Evolutionary conservation across 2,329 filamentous ascomycete species (phyloP).

Genomic region (Sarocladium strictum): DNA sequence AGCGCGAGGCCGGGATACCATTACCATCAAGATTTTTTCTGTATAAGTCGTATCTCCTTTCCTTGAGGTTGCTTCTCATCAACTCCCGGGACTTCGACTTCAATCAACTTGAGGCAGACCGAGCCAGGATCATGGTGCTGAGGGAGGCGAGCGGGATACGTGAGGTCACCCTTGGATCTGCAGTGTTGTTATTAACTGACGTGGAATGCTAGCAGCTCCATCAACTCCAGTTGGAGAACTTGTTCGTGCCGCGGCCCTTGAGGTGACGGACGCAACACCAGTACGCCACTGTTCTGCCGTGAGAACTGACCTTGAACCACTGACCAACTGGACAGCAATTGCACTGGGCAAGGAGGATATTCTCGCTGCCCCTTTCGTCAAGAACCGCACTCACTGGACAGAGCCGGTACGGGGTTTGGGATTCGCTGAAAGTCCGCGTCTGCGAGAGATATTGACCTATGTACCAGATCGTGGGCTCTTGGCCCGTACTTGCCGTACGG

Average conservation of each 20-base stretch:
- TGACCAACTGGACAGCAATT: slow-evolving; percentile 29
- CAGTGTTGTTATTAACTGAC: slow-evolving; percentile 18
- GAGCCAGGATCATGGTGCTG: slow-evolving; percentile 43
- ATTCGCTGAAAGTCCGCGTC: neutral
- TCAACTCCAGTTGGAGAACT: slow-evolving; percentile 5
- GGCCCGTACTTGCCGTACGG: slow-evolving; percentile 39
- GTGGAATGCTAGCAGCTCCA: slow-evolving; percentile 9
- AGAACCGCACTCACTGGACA: slow-evolving; percentile 42
- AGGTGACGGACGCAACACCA: neutral
- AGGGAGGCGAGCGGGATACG: slow-evolving; percentile 48
- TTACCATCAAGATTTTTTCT: neutral
- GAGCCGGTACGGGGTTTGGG: slow-evolving; percentile 20
- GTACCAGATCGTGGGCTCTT: slow-evolving; percentile 37
- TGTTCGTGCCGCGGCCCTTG: slow-evolving; percentile 3
- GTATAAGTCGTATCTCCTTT: neutral
- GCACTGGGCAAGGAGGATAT: slow-evolving; percentile 59
- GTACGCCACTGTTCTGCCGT: too few species aligned
- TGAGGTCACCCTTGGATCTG: slow-evolving; percentile 25
- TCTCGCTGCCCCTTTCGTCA: slow-evolving; percentile 46
- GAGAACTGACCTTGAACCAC: neutral
- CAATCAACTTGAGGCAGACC: slow-evolving; percentile 44
- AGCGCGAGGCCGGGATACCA: neutral
- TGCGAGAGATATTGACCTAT: neutral
- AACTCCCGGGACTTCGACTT: slow-evolving; percentile 47
- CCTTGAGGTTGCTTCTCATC: slow-evolving; percentile 19